Evolutionary conservation across 148 eudicot species (phyloP).

Genomic region (Silene conica): DNA sequence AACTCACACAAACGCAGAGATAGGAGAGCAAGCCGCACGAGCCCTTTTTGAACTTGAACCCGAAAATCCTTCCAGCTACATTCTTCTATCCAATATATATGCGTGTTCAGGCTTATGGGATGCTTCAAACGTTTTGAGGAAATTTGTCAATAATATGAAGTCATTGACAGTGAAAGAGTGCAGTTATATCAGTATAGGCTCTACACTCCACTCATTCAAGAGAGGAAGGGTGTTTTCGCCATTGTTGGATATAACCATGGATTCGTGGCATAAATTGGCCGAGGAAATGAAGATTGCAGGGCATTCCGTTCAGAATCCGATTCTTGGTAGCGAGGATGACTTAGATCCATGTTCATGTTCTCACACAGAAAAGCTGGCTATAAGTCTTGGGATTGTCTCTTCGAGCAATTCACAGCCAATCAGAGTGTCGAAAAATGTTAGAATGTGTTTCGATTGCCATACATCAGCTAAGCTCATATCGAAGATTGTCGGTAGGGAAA

Average conservation of each 20-base stretch:
- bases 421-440: conserved; percentile 32
- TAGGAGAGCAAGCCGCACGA: conserved; percentile 42
- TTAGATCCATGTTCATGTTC: conserved; percentile 21
- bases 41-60: conserved; percentile 51
- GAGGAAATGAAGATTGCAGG: conserved; percentile 22
- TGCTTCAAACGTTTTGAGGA: conserved; percentile 38
- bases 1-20: conserved; percentile 35
- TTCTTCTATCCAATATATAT: conserved; percentile 48
- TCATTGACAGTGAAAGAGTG: conserved; percentile 17
- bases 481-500: conserved; percentile 26
- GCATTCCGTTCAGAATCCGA: conserved; percentile 25
- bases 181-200: conserved; percentile 22
- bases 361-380: conserved; percentile 35
- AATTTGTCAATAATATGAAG: conserved; percentile 22
- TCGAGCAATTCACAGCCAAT: conserved; percentile 18
- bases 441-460: conserved; percentile 34
- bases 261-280: conserved; percentile 25
- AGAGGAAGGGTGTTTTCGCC: conserved; percentile 13
- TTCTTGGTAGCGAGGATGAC: conserved; percentile 1
- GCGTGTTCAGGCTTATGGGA: conserved; percentile 47
- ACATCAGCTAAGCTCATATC: conserved; percentile 21
- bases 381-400: conserved; percentile 30
- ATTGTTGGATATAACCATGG: conserved; percentile 13
- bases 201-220: conserved; percentile 13
- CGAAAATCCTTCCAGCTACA: conserved; percentile 46